These are phyloP conservation scores for Mortierella alpina DNA, from an alignment of 192 early-diverging fungal genomes.

Conservation along the genomic window DNA sequence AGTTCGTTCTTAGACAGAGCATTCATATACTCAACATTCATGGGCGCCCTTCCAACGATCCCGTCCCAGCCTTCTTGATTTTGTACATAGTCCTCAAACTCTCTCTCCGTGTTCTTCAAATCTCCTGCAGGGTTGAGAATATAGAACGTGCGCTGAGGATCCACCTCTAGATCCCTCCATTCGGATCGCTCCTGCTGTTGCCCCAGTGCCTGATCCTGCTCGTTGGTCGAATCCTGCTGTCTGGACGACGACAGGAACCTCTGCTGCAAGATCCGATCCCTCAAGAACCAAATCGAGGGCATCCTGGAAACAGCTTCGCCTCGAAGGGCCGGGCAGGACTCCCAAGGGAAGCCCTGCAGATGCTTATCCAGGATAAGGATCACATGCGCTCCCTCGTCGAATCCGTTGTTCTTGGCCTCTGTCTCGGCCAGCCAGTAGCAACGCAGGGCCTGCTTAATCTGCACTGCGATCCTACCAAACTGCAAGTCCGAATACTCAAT, in stretches of 20 bases:
- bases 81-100: slow-evolving; percentile 72
- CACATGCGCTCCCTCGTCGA: slow-evolving; percentile 66
- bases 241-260: background rate
- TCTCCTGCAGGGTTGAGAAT: slow-evolving; percentile 94
- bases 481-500: slow-evolving; percentile 34
- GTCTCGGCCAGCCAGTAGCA: slow-evolving; percentile 26
- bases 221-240: background rate
- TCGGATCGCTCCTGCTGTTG: background rate
- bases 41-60: slow-evolving; percentile 71
- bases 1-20: slow-evolving; percentile 63
- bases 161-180: slow-evolving; percentile 58
- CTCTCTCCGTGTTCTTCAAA: slow-evolving; percentile 81
- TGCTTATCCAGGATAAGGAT: slow-evolving; percentile 90
- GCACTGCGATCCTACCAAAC: slow-evolving; percentile 26
- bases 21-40: slow-evolving; percentile 70
- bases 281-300: slow-evolving; percentile 79
- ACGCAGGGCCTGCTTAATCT: slow-evolving; percentile 35
- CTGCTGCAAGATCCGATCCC: slow-evolving; percentile 67
- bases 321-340: slow-evolving; percentile 82
- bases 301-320: slow-evolving; percentile 80
- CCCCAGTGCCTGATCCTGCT: background rate
- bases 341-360: slow-evolving; percentile 89
- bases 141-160: slow-evolving; percentile 73
- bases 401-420: slow-evolving; percentile 39
- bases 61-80: slow-evolving; percentile 77